These are phyloP conservation scores for Boletus vermiculosoides DNA, from an alignment of 768 basidiomycete genomes.

Conservation along the genomic window DNA sequence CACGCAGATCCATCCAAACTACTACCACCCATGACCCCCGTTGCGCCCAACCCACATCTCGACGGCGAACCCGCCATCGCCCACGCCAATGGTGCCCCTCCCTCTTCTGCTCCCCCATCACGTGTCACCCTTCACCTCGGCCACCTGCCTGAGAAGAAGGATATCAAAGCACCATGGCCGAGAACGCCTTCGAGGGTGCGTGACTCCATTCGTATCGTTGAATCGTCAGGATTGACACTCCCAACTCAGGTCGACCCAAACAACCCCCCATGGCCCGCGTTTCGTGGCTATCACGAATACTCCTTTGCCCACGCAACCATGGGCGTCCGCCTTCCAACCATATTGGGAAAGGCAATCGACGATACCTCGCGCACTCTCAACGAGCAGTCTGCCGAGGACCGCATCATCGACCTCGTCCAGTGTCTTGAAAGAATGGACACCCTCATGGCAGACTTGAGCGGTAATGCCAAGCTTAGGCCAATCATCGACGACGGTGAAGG, in stretches of 20 bases:
- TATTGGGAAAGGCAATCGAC: constrained; percentile 93
- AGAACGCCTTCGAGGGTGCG: constrained; percentile 67
- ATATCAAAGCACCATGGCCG: constrained; percentile 71
- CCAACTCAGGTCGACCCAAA: constrained; percentile 66
- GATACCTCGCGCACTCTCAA: constrained; percentile 88
- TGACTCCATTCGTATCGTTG: constrained; percentile 10
- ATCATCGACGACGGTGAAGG: constrained; percentile 90
- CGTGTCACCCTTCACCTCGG: constrained; percentile 72
- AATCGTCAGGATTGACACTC: neutral
- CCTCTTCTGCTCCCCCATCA: constrained; percentile 41
- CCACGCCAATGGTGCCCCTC: constrained; percentile 11
- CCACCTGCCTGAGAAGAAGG: constrained; percentile 70
- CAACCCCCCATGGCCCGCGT: constrained; percentile 82
- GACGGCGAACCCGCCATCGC: neutral
- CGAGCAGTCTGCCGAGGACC: constrained; percentile 78
- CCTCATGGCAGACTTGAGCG: constrained; percentile 84
- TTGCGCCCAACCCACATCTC: neutral
- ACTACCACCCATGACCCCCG: constrained; percentile 6
- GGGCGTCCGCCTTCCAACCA: constrained; percentile 94
- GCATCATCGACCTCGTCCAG: constrained; percentile 76
- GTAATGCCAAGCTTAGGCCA: constrained; percentile 79
- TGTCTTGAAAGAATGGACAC: constrained; percentile 90
- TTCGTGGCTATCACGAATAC: constrained; percentile 77
- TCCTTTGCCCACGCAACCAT: constrained; percentile 91
- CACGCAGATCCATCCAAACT: neutral